Percentiles rank a stretch among this genome's conserved stretches.
These are phyloP conservation scores for Medicago lupulina DNA, from an alignment of 306 rosid species.

Conservation along the genomic window DNA sequence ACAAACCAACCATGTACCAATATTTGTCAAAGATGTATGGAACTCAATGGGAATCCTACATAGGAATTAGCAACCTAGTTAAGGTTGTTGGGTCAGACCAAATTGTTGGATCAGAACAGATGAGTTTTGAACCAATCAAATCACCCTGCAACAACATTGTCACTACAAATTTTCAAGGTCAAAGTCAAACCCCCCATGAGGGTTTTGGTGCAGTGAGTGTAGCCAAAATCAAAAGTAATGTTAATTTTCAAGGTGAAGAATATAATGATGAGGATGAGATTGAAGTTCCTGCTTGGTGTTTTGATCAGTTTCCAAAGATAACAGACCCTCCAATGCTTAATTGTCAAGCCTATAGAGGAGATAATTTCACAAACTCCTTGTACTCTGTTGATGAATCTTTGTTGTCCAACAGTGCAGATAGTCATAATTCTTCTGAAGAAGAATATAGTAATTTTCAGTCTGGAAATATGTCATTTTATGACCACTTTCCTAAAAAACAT, in stretches of 20 bases:
- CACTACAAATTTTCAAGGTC: constrained; percentile 8
- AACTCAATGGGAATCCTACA: constrained; percentile 39
- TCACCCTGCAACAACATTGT: constrained; percentile 38
- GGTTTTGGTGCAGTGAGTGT: constrained; percentile 29
- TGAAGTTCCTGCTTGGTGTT: constrained; percentile 40
- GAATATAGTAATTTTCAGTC: constrained; percentile 26
- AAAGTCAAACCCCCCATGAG: constrained; percentile 31
- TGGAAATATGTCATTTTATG: constrained; percentile 17
- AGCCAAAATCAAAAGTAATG: neutral
- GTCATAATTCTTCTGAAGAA: constrained; percentile 35
- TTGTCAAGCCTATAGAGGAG: constrained; percentile 37
- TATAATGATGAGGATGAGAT: constrained; percentile 28
- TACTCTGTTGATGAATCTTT: constrained; percentile 44
- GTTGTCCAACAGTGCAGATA: constrained; percentile 40
- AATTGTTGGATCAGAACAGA: constrained; percentile 28
- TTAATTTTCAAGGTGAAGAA: constrained; percentile 32
- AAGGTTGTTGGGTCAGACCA: constrained; percentile 38
- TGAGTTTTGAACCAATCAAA: constrained; percentile 37
- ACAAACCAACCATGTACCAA: constrained; percentile 36
- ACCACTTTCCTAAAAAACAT: constrained; percentile 24
- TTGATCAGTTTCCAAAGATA: constrained; percentile 38
- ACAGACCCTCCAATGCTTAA: constrained; percentile 24
- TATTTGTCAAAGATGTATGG: constrained; percentile 31
- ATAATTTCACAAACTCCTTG: constrained; percentile 42
- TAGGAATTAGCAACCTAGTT: constrained; percentile 30